phyloP scores from a whole-genome alignment of 805 yeast species.

The Kodamaea jinghongensis region DNA sequence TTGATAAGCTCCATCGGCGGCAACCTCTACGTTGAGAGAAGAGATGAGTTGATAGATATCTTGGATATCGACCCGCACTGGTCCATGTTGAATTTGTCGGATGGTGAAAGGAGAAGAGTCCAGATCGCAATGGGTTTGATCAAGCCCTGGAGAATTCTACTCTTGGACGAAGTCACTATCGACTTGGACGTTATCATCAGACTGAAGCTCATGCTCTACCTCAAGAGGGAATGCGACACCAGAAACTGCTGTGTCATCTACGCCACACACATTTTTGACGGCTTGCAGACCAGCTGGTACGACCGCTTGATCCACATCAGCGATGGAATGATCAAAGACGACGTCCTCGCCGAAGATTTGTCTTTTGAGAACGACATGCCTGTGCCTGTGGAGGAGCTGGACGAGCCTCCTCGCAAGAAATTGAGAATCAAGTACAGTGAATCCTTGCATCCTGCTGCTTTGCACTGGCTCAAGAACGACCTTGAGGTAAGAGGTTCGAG shows the following conservation, averaged over 20 bases:
- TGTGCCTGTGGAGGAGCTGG: slow-evolving; percentile 18
- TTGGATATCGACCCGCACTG: slow-evolving; percentile 84
- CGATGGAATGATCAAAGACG: slow-evolving; percentile 54
- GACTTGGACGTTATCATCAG: slow-evolving; percentile 94
- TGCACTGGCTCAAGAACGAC: slow-evolving; percentile 61
- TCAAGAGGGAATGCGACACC: slow-evolving; percentile 66
- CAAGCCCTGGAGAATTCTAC: slow-evolving; percentile 82
- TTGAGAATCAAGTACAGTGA: slow-evolving; percentile 43
- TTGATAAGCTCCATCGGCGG: slow-evolving; percentile 80
- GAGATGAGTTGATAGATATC: slow-evolving; percentile 71
- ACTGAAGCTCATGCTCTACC: slow-evolving; percentile 64
- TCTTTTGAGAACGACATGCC: slow-evolving; percentile 29
- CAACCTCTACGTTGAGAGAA: slow-evolving; percentile 60
- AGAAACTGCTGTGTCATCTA: slow-evolving; percentile 80
- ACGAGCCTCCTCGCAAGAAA: slow-evolving; percentile 21
- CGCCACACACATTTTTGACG: slow-evolving; percentile 97
- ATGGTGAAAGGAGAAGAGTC: slow-evolving; percentile 93
- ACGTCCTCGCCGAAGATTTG: slow-evolving; percentile 29
- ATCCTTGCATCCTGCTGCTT: slow-evolving; percentile 70
- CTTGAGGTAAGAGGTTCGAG: slow-evolving; percentile 53
- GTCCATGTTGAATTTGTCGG: slow-evolving; percentile 91
- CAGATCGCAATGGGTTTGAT: slow-evolving; percentile 91
- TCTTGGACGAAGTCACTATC: slow-evolving; percentile 96
- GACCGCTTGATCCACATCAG: slow-evolving; percentile 75
- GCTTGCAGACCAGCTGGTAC: slow-evolving; percentile 82